Conservation (phyloP, 2,329 filamentous ascomycete genomes). For the Raffaelea arxii region DNA sequence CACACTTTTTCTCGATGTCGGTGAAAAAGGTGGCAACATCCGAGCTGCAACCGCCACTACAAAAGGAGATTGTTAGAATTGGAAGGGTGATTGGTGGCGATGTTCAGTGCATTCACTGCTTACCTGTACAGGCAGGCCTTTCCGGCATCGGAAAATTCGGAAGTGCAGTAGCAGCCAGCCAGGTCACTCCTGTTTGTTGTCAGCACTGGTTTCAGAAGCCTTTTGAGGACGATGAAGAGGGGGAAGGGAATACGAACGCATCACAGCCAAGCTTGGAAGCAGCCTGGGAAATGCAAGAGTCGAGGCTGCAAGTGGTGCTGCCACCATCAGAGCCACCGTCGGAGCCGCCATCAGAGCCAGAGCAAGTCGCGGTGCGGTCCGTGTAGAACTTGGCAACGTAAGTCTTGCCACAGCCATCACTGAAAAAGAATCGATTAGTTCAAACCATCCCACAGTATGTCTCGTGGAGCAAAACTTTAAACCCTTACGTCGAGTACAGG, state of each 20-base stretch:
- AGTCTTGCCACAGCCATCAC: not conserved
- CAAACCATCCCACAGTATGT: not conserved
- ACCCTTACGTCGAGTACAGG: not conserved
- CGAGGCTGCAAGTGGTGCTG: not conserved
- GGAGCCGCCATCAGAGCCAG: not conserved
- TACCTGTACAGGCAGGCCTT: slow-evolving; percentile 1
- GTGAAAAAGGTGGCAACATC: not conserved
- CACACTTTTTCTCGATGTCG: not conserved
- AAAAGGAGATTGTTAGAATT: no score
- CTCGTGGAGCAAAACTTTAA: not conserved
- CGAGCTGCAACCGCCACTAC: not conserved
- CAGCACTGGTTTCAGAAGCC: not conserved
- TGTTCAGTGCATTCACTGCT: not conserved
- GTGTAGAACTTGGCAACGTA: not conserved
- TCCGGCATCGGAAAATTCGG: not conserved
- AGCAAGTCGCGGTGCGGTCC: not conserved
- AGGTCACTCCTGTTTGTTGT: not conserved
- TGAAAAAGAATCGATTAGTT: not conserved
- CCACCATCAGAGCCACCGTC: no score
- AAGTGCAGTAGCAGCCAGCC: not conserved
- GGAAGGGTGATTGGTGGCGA: not conserved
- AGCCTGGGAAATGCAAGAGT: not conserved
- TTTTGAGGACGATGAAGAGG: not conserved
- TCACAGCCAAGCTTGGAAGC: not conserved
- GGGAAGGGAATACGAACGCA: not conserved